These are phyloP conservation scores for Globisporangium radiosum DNA, from an alignment of 352 stramenopile species.

Conservation along the genomic window DNA sequence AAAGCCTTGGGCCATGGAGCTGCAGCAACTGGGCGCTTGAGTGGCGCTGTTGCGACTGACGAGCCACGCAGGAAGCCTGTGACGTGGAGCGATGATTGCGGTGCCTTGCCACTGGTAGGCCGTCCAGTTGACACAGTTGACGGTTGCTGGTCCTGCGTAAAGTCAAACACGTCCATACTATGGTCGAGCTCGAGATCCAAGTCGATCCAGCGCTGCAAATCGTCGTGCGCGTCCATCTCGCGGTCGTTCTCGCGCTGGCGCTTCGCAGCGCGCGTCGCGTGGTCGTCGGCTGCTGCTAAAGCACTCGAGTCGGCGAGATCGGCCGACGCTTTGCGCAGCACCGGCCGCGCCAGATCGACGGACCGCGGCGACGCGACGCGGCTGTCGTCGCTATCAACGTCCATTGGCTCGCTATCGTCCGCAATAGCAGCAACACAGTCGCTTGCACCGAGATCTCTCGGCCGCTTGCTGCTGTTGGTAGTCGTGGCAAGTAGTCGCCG, in stretches of 20 bases:
- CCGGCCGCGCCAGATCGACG: conserved; percentile 7
- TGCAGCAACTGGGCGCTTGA: background rate
- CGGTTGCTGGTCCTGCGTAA: conserved; percentile 14
- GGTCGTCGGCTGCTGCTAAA: background rate
- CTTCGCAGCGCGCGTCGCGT: conserved; percentile 9
- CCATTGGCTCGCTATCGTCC: conserved; percentile 5
- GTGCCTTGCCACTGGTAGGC: background rate
- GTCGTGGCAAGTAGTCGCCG: conserved; percentile 12
- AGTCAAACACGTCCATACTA: conserved; percentile 52
- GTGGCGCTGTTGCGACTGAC: no score
- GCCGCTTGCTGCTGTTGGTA: no score
- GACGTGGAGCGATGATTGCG: background rate
- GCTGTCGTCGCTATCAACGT: conserved; percentile 10
- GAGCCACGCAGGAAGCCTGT: conserved; percentile 12
- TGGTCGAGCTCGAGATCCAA: conserved; percentile 51
- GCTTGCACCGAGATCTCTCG: no score
- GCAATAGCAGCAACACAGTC: no score
- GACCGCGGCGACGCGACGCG: conserved; percentile 13
- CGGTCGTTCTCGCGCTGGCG: conserved; percentile 14
- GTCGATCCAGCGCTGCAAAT: conserved; percentile 59
- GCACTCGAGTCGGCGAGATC: conserved; percentile 3
- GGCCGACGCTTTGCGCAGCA: conserved; percentile 1
- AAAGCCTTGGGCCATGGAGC: background rate
- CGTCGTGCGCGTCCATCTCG: conserved; percentile 41
- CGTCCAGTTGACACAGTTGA: background rate